A percentile compares a stretch with the other conserved stretches of the same genome.
Conservation (phyloP, 2,329 filamentous ascomycete species). For the Ophiostoma pallidulum region DNA sequence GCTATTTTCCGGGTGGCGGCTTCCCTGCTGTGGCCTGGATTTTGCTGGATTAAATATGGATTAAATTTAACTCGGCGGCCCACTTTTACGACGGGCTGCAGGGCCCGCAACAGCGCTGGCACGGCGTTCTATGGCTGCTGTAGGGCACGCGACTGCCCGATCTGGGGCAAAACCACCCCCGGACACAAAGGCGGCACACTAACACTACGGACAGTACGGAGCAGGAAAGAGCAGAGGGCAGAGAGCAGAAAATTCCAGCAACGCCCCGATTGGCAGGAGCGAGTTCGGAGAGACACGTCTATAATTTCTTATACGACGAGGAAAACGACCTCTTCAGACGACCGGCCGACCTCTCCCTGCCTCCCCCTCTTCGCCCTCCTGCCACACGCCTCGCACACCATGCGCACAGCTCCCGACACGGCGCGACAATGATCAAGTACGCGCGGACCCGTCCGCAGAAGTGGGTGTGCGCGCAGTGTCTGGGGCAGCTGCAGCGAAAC, state of each 20-base stretch:
- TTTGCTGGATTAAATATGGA: not conserved
- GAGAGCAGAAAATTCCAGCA: not conserved
- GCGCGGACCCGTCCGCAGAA: constrained; percentile 9
- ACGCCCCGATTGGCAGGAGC: too few species aligned
- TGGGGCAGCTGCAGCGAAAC: not conserved
- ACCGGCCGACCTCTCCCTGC: too few species aligned
- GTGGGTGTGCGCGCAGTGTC: constrained; percentile 15
- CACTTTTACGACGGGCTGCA: not conserved
- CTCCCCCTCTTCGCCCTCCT: too few species aligned
- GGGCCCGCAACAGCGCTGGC: too few species aligned
- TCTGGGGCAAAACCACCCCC: not conserved
- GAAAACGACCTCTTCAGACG: too few species aligned
- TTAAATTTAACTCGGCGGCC: constrained; percentile 5
- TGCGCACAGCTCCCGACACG: too few species aligned
- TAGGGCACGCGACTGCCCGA: not conserved
- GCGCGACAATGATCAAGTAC: constrained; percentile 14
- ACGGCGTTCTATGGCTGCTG: too few species aligned
- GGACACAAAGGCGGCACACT: too few species aligned
- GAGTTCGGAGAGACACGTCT: too few species aligned
- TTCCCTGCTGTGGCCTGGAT: constrained; percentile 3
- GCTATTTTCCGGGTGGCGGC: constrained; percentile 16
- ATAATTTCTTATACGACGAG: too few species aligned
- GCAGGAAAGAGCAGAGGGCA: constrained; percentile 5
- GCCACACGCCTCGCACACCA: too few species aligned
- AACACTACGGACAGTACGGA: too few species aligned